A percentile compares a stretch with the other conserved stretches of the same genome.
phyloP scores from a whole-genome alignment of 768 basidiomycete genomes.

The Tulasnella sp. region DNA sequence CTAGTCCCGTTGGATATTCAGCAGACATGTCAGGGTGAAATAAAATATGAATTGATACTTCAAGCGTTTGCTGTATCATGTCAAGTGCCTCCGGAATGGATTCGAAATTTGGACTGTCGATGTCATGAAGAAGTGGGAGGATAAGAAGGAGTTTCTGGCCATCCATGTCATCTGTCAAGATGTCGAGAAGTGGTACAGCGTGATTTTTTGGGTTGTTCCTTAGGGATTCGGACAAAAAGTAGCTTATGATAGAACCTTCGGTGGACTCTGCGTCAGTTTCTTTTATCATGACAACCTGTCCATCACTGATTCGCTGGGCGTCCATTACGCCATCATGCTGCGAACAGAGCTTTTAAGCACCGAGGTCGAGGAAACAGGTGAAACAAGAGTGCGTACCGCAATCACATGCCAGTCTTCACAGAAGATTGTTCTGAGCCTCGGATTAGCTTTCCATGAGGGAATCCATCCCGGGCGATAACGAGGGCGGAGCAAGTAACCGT shows the following conservation, averaged over 20 bases:
- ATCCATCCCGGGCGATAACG: slow-evolving; percentile 17
- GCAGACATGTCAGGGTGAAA: neutral
- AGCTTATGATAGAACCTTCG: neutral
- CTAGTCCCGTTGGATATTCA: neutral
- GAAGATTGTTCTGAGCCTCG: neutral
- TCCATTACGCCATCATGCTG: neutral
- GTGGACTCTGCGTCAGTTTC: neutral
- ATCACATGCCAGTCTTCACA: neutral
- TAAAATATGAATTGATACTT: neutral
- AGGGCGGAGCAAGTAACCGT: slow-evolving; percentile 5
- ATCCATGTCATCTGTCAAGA: neutral
- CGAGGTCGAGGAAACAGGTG: neutral
- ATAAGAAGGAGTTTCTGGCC: no score
- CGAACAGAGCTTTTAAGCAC: neutral
- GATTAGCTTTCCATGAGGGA: slow-evolving; percentile 7
- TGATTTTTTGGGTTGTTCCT: neutral
- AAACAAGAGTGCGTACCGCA: neutral
- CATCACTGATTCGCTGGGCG: neutral
- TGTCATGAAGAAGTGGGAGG: neutral
- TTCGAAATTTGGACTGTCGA: neutral
- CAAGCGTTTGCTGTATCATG: neutral
- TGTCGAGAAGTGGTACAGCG: neutral
- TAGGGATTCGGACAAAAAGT: neutral
- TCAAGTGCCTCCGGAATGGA: neutral
- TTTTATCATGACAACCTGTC: neutral